phyloP scores from a whole-genome alignment of 2,329 filamentous ascomycete genomes.

The Colletotrichum somersetense region DNA sequence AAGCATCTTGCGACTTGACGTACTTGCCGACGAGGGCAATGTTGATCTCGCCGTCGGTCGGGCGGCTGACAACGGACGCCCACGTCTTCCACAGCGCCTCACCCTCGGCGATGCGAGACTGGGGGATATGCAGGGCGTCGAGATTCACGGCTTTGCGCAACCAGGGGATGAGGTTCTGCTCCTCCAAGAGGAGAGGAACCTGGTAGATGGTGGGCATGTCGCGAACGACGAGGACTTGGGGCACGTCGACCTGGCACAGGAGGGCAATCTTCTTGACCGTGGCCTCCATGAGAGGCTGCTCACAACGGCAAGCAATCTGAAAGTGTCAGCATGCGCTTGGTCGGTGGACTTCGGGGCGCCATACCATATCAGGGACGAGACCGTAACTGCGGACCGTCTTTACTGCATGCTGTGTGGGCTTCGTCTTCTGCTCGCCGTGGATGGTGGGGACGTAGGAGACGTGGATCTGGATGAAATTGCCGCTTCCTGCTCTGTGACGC shows the following conservation, averaged over 20 bases:
- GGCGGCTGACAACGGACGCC: conserved; percentile 73
- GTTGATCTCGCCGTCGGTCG: conserved; percentile 76
- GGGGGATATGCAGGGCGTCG: conserved; percentile 65
- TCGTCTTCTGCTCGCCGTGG: conserved; percentile 87
- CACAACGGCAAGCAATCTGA: conserved; percentile 92
- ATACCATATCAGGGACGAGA: conserved; percentile 76
- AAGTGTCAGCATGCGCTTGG: background rate
- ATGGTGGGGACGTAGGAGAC: conserved; percentile 87
- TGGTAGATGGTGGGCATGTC: conserved; percentile 94
- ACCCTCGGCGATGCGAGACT: conserved; percentile 71
- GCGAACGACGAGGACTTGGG: conserved; percentile 90
- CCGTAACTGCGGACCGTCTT: conserved; percentile 86
- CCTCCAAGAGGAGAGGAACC: conserved; percentile 89
- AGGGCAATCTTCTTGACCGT: conserved; percentile 90
- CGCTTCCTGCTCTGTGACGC: conserved; percentile 76
- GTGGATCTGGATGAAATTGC: conserved; percentile 90
- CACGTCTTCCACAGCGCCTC: conserved; percentile 69
- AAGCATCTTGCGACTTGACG: conserved; percentile 84
- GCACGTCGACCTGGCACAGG: conserved; percentile 86
- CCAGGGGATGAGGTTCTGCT: conserved; percentile 80
- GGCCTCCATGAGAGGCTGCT: conserved; percentile 76
- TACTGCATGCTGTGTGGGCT: conserved; percentile 94
- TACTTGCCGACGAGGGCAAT: conserved; percentile 97
- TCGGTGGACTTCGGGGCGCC: conserved; percentile 34
- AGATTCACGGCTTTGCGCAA: conserved; percentile 76